Base-by-base conservation (phyloP, 306 rosid genomes). In the Lotus japonicus region DNA sequence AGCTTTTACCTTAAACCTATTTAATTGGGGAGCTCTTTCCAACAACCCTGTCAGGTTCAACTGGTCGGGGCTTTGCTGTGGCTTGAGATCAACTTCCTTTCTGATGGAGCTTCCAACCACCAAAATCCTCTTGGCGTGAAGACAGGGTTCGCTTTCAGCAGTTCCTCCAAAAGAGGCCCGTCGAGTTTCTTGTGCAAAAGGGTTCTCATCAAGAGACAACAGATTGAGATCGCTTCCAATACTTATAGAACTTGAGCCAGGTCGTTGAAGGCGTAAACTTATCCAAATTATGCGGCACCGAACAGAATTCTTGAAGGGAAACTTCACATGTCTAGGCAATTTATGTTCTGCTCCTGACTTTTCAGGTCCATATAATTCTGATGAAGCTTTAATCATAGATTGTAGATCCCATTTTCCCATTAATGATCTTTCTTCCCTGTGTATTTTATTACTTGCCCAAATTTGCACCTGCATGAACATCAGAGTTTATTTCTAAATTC, bases 371-470 rank as follows among this genome's bases (percentile, higher is more conserved):
- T 66, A 90, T 64, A 82, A 78, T 59, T 88, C 95, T 11, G 90
- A 83, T 39, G 95, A 88, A 75, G 88, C 77, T 58, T 44, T 65
- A 28, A 90, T 81, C 85, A 88, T 57, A 69, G 97, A 87, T 51
- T 88, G 92, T 39, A 87, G 82, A 80, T 95, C 99, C 99, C 99
- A 95, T 80, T 95, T 95, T 81, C 99, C 99, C 85, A 82, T 72
- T 72, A 84, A 85, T 14, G 97, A 88, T 82, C 99, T 84, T 75
- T 88, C 99, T 80, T 90, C 97, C 83, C 78, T 90, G 79, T 88
- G 89, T 80, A 95, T 88, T 81, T 82, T 84, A 79, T 87, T 85
- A 83, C 99, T 88, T 39, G 91, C 99, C 97, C 96, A 90, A 66
- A 95, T 87, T 88, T 95, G 97, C 75, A 95, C 95, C 99, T 95